Evolutionary conservation across 768 basidiomycete species (phyloP).

Genomic region (Leccinellum rugosiceps): DNA sequence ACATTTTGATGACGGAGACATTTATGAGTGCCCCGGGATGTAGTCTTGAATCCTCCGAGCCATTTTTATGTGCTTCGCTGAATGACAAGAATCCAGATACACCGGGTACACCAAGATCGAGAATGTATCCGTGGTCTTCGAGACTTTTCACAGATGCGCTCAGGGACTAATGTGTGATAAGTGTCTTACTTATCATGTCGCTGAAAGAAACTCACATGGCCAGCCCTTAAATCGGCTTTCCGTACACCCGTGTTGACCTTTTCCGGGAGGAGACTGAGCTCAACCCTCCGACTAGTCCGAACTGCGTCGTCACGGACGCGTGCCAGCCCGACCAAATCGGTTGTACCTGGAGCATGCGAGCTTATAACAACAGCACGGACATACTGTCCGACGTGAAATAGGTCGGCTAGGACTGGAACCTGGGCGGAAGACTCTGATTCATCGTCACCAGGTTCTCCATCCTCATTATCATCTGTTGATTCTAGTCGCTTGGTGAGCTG

Average conservation of each 20-base stretch:
- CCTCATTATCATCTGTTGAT: conserved; percentile 50
- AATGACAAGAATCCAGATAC: conserved; percentile 83
- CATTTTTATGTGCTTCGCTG: conserved; percentile 55
- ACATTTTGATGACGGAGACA: conserved; percentile 61
- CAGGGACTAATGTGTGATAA: conserved; percentile 50
- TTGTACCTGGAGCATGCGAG: conserved; percentile 64
- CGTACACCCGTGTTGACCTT: conserved; percentile 79
- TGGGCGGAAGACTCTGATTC: conserved; percentile 31
- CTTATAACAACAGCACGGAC: conserved; percentile 73
- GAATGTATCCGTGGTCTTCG: conserved; percentile 93
- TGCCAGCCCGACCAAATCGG: conserved; percentile 53
- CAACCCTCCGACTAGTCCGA: conserved; percentile 72
- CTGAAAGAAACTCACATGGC: conserved; percentile 57
- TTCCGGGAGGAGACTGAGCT: conserved; percentile 80
- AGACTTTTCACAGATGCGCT: conserved; percentile 75
- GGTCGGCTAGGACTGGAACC: conserved; percentile 66
- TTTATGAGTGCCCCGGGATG: conserved; percentile 67
- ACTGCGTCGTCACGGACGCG: conserved; percentile 64
- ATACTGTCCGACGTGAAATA: conserved; percentile 86
- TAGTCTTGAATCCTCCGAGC: conserved; percentile 36
- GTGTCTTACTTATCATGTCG: background rate
- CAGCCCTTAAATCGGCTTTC: conserved; percentile 70
- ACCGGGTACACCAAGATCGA: conserved; percentile 80
- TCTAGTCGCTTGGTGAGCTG: conserved; percentile 75
- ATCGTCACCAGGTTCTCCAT: conserved; percentile 44